Evolutionary conservation across 495 filamentous ascomycete species (phyloP).

Genomic region (Aspergillus leporis): DNA sequence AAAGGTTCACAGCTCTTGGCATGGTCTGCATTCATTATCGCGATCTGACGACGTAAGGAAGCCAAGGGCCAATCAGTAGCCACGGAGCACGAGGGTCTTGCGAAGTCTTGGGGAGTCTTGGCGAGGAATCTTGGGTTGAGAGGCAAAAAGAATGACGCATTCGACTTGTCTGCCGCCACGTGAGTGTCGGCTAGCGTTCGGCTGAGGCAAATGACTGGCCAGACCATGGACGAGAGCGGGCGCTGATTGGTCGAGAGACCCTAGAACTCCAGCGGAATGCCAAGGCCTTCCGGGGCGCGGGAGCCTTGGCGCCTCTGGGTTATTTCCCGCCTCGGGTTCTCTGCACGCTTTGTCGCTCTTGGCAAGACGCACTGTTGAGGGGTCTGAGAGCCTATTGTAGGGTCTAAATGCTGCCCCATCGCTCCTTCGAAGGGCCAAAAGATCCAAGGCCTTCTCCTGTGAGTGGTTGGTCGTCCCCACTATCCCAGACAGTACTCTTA

Average conservation of each 20-base stretch:
- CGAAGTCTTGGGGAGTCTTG: conserved; percentile 4
- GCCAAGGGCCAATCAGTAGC: conserved; percentile 17
- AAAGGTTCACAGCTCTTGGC: neutral
- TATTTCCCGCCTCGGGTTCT: conserved; percentile 22
- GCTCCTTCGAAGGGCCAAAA: conserved; percentile 12
- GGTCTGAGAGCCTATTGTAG: conserved; percentile 27
- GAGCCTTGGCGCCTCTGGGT: conserved; percentile 28
- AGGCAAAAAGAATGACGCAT: conserved; percentile 33
- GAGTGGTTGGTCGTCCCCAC: conserved; percentile 14
- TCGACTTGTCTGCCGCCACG: conserved; percentile 22
- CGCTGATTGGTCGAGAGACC: conserved; percentile 21
- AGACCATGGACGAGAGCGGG: neutral
- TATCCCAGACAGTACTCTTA: conserved; percentile 1
- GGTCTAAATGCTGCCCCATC: conserved; percentile 28
- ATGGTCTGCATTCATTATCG: neutral
- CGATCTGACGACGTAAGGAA: neutral
- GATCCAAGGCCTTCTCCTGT: conserved; percentile 1
- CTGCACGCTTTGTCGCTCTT: conserved; percentile 26
- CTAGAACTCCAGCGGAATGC: conserved; percentile 25
- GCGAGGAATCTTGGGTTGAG: neutral
- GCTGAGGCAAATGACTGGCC: conserved; percentile 13
- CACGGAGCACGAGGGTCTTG: conserved; percentile 11
- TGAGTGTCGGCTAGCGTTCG: conserved; percentile 26
- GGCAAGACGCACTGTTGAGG: conserved; percentile 25
- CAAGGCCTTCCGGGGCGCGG: conserved; percentile 29